Evolutionary conservation across 495 filamentous ascomycete genomes (phyloP).

Genomic region (Chaetomium cochliodes): DNA sequence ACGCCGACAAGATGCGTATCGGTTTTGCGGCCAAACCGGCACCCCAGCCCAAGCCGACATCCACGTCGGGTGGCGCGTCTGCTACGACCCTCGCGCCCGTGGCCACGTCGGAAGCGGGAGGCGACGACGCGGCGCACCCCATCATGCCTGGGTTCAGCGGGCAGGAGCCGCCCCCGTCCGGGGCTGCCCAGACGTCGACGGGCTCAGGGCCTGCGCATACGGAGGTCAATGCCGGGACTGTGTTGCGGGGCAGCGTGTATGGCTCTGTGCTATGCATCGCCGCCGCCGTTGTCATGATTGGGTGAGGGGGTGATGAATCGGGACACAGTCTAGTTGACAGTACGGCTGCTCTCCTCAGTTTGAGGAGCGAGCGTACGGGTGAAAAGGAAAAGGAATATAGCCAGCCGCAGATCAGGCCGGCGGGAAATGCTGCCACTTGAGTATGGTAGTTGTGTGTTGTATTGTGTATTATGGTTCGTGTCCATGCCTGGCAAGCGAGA

Average conservation of each 20-base stretch:
- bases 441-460: background rate
- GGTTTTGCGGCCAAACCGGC: slow-evolving; percentile 46
- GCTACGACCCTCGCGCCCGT: slow-evolving; percentile 17
- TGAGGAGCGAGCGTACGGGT: too few relatives aligned
- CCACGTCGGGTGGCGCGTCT: slow-evolving; percentile 19
- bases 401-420: too few relatives aligned
- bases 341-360: too few relatives aligned
- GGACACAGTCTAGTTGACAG: too few relatives aligned
- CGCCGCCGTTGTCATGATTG: slow-evolving; percentile 4
- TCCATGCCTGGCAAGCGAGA: background rate
- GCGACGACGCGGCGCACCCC: background rate
- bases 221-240: slow-evolving; percentile 23
- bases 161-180: slow-evolving; percentile 22
- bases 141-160: slow-evolving; percentile 24
- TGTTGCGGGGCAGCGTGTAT: slow-evolving; percentile 19
- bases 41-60: slow-evolving; percentile 23
- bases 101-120: slow-evolving; percentile 11
- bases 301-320: background rate
- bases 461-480: background rate
- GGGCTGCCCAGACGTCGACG: slow-evolving; percentile 13
- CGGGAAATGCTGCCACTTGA: too few relatives aligned
- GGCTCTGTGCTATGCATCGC: slow-evolving; percentile 25
- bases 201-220: slow-evolving; percentile 13
- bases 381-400: too few relatives aligned
- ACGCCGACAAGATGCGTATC: slow-evolving; percentile 59